Evolutionary conservation across 2,329 filamentous ascomycete genomes (phyloP), one percentile per base, ranked within the genome.

Genomic region (Purpureocillium takamizusanense): DNA sequence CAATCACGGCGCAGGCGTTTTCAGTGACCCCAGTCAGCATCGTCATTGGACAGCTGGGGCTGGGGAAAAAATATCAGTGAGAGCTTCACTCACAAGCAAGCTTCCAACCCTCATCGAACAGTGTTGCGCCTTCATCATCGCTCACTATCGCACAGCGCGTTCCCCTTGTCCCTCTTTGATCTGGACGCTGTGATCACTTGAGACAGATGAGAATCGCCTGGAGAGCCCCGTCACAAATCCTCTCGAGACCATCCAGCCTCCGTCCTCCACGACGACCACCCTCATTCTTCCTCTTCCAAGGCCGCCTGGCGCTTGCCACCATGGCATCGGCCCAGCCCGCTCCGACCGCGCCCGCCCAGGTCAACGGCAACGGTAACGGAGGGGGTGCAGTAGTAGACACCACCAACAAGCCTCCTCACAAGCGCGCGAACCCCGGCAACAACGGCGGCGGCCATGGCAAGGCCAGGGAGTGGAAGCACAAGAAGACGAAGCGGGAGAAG

Each of bases 401-500:
- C 28, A 9, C 6, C 16, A 11, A 7, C 16, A 16, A 14, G 21
- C 25, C 5, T 16, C 39, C 16, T 18, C 21, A 25, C 39, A 44
- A 42, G 31, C 21, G 39, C 18, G 27, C 33, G 36, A 36, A 44
- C 36, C 30, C 28, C 13, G 38, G 12, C 5, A n/a, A 16, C 40
- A 38, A 29, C 14, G 7, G 16, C 25, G 25, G 35, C 21, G 37
- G 46, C 9, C 41, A 43, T 17, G 46, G 46, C 18, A 46, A 44
- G 47, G 48, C 28, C 25, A 48, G 51, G 23, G 42, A 47, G 27
- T 54, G 52, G 50, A 62, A 65, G 46, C 55, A 62, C 37, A 73
- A 72, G 50, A 75, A 74, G 57, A 67, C 67, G 30, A 78, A 75
- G 67, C 69, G 70, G 40, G 72, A 76, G 51, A 69, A 70, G 45